Conservation (phyloP, 2,329 filamentous ascomycete genomes). For the Zalaria obscura region DNA sequence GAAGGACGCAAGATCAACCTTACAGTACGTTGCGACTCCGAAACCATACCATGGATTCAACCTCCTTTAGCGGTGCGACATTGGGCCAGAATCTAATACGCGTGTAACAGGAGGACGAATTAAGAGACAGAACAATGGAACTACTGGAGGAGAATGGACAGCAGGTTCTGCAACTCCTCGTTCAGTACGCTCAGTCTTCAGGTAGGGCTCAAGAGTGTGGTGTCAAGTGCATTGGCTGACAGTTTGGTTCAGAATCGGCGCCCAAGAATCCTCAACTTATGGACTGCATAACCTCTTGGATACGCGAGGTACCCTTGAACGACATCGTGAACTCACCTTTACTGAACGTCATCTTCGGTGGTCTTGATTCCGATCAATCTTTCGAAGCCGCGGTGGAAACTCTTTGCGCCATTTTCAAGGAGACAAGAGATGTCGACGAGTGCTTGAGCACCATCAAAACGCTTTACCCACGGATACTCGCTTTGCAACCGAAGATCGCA, state of each 20-base stretch:
- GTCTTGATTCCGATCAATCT: conserved; percentile 59
- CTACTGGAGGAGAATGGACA: conserved; percentile 81
- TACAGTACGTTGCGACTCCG: conserved; percentile 68
- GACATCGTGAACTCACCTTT: conserved; percentile 77
- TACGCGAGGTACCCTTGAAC: conserved; percentile 76
- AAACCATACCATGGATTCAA: not conserved
- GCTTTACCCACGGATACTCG: conserved; percentile 68
- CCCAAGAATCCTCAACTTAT: conserved; percentile 79
- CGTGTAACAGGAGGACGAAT: conserved; percentile 74
- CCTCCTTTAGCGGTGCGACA: too few relatives aligned
- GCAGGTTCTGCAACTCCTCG: conserved; percentile 74
- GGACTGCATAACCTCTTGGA: conserved; percentile 93
- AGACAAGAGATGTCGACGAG: conserved; percentile 89
- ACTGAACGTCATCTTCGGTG: conserved; percentile 65
- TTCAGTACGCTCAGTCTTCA: conserved; percentile 84
- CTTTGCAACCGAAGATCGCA: conserved; percentile 61
- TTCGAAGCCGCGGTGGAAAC: conserved; percentile 86
- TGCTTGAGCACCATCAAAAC: conserved; percentile 67
- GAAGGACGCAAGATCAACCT: conserved; percentile 99
- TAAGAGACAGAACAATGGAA: conserved; percentile 71
- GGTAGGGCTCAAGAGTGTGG: conserved; percentile 39
- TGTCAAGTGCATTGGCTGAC: not conserved
- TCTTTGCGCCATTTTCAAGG: conserved; percentile 77
- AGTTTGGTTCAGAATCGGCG: conserved; percentile 44
- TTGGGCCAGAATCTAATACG: conserved; percentile 20